A percentile compares a stretch with the other conserved stretches of the same genome.
Conservation (phyloP, 768 basidiomycete species). For the Agaricus blazei region DNA sequence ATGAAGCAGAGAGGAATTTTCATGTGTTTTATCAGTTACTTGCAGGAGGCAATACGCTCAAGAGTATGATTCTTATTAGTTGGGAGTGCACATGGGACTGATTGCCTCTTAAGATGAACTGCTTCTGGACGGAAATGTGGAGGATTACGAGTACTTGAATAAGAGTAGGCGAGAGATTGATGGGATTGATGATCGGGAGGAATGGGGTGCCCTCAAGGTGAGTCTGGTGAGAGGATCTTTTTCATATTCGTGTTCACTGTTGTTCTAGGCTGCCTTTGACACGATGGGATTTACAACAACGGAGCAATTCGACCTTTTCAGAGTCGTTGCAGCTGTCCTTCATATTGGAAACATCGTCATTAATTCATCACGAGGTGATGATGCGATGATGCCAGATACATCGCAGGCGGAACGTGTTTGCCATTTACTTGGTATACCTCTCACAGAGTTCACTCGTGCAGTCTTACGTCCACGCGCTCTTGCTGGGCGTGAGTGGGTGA, state of each 20-base stretch:
- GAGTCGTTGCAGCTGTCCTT: constrained; percentile 88
- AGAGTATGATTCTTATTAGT: constrained; percentile 40
- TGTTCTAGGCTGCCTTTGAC: constrained; percentile 71
- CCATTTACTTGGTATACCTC: constrained; percentile 84
- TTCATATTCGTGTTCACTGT: constrained; percentile 7
- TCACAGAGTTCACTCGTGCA: constrained; percentile 83
- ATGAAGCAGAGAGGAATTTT: constrained; percentile 86
- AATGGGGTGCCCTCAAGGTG: constrained; percentile 81
- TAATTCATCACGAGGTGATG: constrained; percentile 71
- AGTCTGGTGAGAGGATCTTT: constrained; percentile 9
- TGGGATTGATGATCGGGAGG: constrained; percentile 87
- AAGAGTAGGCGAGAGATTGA: constrained; percentile 90
- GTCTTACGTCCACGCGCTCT: constrained; percentile 86
- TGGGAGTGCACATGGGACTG: neutral
- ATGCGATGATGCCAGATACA: constrained; percentile 71
- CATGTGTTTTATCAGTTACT: constrained; percentile 97
- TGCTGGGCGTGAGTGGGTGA: constrained; percentile 96
- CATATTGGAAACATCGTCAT: constrained; percentile 94
- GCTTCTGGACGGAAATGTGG: constrained; percentile 66
- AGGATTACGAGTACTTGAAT: constrained; percentile 88
- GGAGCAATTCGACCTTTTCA: constrained; percentile 91
- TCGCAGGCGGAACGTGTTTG: constrained; percentile 88
- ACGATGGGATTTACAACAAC: constrained; percentile 80
- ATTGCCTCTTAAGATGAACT: constrained; percentile 48
- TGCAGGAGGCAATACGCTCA: constrained; percentile 65